Conservation (phyloP, 2,329 filamentous ascomycete genomes). For the Colletotrichum theobromicola region DNA sequence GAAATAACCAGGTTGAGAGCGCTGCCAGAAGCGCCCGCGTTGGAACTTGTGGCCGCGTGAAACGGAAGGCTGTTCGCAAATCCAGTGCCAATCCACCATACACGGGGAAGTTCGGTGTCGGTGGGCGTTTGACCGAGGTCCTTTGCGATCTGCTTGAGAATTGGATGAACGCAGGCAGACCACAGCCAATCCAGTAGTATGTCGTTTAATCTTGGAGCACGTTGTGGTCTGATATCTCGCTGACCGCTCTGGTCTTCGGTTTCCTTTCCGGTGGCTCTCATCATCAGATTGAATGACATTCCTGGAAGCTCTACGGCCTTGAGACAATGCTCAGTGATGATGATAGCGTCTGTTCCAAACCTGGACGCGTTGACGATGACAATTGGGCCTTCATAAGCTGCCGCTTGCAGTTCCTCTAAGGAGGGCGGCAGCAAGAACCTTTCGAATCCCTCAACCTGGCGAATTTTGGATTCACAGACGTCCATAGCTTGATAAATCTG, state of each 20-base stretch:
- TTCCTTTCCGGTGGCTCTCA: background rate
- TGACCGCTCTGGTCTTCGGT: background rate
- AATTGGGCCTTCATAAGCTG: background rate
- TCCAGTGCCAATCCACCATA: background rate
- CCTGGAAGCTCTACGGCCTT: background rate
- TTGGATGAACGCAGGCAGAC: background rate
- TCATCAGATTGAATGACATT: background rate
- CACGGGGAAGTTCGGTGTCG: background rate
- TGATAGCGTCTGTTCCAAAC: background rate
- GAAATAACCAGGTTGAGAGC: background rate
- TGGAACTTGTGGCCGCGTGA: background rate
- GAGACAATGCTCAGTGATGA: background rate
- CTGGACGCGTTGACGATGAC: background rate
- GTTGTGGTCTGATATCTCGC: background rate
- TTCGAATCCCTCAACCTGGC: background rate
- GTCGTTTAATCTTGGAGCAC: background rate
- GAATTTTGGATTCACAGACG: background rate
- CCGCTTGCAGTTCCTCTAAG: background rate
- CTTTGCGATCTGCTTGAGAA: background rate
- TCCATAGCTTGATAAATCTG: background rate
- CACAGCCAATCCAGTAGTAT: background rate
- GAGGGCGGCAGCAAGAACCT: background rate
- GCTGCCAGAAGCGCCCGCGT: background rate
- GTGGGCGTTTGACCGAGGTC: background rate
- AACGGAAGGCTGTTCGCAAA: background rate